Evolutionary conservation across 176 grass and related monocot species (phyloP), one percentile per base, ranked within the genome.

Genomic region (Ensete ventricosum): DNA sequence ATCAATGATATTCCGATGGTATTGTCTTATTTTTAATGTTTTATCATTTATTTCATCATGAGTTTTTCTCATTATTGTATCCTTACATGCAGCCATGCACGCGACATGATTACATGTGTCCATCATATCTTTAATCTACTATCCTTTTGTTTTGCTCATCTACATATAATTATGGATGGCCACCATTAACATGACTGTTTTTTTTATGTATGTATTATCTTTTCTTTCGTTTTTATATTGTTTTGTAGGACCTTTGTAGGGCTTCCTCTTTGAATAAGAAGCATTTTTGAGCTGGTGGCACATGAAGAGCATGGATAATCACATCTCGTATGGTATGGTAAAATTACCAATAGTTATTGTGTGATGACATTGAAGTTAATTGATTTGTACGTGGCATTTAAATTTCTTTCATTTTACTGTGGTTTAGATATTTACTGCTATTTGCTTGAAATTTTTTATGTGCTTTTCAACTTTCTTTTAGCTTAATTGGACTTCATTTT

Each of bases 321-420:
- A 53, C 69, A 22, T 52, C 49, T 72, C 53, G 69, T 50, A 53
- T 72, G 69, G 69, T 72, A 72, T 52, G 17, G 9, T 72, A 53
- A 17, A 4, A 22, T 52, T 53, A 14, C 51, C 69, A 14, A 9
- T 53, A 23, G 11, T 72, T 4, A 22, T 70, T 50, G 22, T 72
- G 14, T 23, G 8, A 19, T 22, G 21, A 11, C 11, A 13, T 52
- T 24, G 11, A 72, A 11, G 2, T 20, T 24, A 29, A 67, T 72
- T 3, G 16, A 17, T 9, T 11, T 49, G 53, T 5, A 53, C 22
- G 14, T n/a, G 50, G 13, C n/a, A 52, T 51, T 52, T 8, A 16
- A 66, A 19, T 50, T 51, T 5, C 43, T 21, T 19, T 16, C 50
- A 52, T 71, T n/a, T 53, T 34, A 10, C 22, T 11, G 1, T 50